These are phyloP conservation scores for Ocimum tenuiflorum DNA, from an alignment of 257 asterid genomes.

Conservation along the genomic window DNA sequence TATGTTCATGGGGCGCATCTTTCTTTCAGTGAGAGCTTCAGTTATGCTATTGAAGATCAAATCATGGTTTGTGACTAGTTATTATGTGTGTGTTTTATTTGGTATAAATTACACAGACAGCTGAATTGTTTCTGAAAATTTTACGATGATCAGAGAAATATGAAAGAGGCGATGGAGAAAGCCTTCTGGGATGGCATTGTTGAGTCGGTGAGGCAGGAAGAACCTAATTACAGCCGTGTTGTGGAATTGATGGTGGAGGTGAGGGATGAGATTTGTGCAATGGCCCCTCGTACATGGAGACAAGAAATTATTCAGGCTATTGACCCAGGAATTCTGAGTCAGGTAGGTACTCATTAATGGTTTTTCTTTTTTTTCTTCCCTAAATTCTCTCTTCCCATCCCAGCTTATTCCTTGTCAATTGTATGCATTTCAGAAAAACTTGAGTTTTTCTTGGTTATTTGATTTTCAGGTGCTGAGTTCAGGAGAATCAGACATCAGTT, in stretches of 20 bases:
- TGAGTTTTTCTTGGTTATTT: not conserved
- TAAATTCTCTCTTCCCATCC: not conserved
- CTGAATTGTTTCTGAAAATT: not conserved
- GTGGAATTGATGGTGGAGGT: conserved; percentile 78
- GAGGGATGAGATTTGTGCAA: conserved; percentile 63
- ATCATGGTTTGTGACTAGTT: conserved; percentile 41
- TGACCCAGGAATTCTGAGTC: conserved; percentile 71
- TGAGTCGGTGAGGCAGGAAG: conserved; percentile 63
- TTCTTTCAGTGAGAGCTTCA: conserved; percentile 31
- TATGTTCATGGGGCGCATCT: conserved; percentile 67
- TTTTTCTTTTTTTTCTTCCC: no score
- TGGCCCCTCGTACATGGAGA: conserved; percentile 88
- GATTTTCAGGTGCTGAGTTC: conserved; percentile 48
- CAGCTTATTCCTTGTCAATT: not conserved
- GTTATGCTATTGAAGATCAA: conserved; percentile 28
- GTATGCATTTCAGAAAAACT: not conserved
- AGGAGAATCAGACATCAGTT: conserved; percentile 53
- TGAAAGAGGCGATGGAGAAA: conserved; percentile 65
- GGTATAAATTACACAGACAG: not conserved
- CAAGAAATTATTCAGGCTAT: conserved; percentile 58
- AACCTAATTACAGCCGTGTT: conserved; percentile 52
- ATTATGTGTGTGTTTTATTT: not conserved
- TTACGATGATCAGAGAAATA: conserved; percentile 43
- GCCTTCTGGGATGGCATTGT: conserved; percentile 93
- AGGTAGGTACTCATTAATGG: conserved; percentile 36